phyloP scores from a whole-genome alignment of 805 yeast genomes.

The Cyberlindnera veronae region DNA sequence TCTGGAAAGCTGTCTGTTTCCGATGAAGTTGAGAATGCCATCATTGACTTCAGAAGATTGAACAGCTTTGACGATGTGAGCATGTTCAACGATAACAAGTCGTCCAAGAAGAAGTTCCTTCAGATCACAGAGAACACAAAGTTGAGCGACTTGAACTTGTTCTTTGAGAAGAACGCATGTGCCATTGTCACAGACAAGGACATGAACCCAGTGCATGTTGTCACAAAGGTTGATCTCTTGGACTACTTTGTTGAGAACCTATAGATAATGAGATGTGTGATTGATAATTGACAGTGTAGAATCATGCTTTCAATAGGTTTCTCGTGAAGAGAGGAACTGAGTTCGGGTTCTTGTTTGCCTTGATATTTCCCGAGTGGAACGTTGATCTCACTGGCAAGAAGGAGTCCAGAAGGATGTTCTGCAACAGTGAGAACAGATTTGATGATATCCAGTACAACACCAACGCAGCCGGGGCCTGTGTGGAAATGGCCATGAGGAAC shows the following conservation, averaged over 20 bases:
- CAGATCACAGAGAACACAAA: constrained; percentile 64
- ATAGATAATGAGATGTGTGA: not conserved
- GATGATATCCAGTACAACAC: constrained; percentile 91
- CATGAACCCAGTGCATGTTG: constrained; percentile 74
- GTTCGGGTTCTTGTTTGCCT: constrained; percentile 4
- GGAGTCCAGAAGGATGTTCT: constrained; percentile 65
- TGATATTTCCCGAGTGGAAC: not conserved
- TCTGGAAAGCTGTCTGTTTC: constrained; percentile 53
- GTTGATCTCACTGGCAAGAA: constrained; percentile 23
- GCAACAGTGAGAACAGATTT: constrained; percentile 69
- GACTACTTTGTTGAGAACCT: constrained; percentile 37
- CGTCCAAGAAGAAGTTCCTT: constrained; percentile 63
- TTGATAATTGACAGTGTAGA: not conserved
- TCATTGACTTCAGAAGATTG: constrained; percentile 72
- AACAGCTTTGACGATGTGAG: constrained; percentile 57
- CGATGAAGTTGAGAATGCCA: constrained; percentile 53
- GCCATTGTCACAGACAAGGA: constrained; percentile 76
- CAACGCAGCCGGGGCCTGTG: constrained; percentile 83
- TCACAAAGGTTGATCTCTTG: constrained; percentile 81
- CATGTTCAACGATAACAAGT: constrained; percentile 57
- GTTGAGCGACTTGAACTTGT: constrained; percentile 64
- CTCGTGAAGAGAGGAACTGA: constrained; percentile 10
- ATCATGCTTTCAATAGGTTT: constrained; percentile 4
- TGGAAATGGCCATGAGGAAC: constrained; percentile 76
- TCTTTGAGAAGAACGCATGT: constrained; percentile 81